Evolutionary conservation across 805 yeast genomes (phyloP), one percentile per base, ranked within the genome.

Genomic region (Yamadazyma laniorum): DNA sequence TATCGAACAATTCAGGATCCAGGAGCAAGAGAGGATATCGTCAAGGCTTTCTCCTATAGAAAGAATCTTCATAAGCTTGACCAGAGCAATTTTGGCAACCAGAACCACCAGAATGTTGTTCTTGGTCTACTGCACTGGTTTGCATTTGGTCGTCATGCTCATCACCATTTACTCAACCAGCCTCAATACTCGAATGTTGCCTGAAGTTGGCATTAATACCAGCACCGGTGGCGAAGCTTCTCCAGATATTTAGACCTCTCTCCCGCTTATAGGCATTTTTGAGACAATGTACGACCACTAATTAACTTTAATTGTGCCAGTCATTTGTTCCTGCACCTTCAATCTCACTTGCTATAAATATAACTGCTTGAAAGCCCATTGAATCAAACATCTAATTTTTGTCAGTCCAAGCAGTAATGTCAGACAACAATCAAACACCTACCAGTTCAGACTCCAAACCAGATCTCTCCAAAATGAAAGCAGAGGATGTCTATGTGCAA

Each of bases 11-110:
- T 86, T 91, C 61, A 75, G 95, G 51, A 74, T 80, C 31, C 67
- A 79, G 45, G 96, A 88, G 55, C 77, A 84, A 25, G 88, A 83
- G 51, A 70, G 95, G 48, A 81, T 85, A 32, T 73, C 75, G 35
- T 78, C 89, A 6, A 74, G 77, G 33, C 68, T 89, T 57, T 80
- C 90, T 2, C 85, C 93, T 2, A 55, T 85, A 40, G 97, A 93
- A 50, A 71, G 95, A 42, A 61, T 85, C n/a, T 84, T 82, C 47
- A 77, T 80, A 42, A 77, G 80, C 40, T 70, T 85, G 44, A 82
- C 95, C 1, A 71, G 86, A 47, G 75, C 85, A 0, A 75, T 89
- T n/a, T 64, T 89, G 41, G 82, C 90, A 13, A 86, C 86, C 36
- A 72, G 83, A 47, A 62, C 79, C 12, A 80, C 90, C 6, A 64